A percentile compares a stretch with the other conserved stretches of the same genome.
phyloP scores from a whole-genome alignment of 2,329 filamentous ascomycete species.

The Stemphylium lycopersici region DNA sequence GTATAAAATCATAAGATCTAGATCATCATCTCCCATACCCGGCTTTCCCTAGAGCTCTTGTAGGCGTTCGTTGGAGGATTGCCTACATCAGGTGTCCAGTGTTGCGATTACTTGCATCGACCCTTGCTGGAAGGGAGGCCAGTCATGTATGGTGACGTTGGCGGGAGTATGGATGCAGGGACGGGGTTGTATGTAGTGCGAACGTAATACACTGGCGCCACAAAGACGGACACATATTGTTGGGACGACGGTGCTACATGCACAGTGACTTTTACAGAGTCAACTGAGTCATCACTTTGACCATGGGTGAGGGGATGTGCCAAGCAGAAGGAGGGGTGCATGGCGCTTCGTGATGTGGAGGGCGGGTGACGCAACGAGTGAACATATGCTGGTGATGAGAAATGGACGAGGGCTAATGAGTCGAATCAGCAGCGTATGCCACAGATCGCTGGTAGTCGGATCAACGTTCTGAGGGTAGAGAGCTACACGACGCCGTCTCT shows the following conservation, averaged over 20 bases:
- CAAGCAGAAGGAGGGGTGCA: not conserved
- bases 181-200: conserved; percentile 1
- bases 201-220: not conserved
- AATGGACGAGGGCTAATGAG: not conserved
- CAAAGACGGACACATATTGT: conserved; percentile 5
- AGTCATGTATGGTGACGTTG: conserved; percentile 13
- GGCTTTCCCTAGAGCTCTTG: not conserved
- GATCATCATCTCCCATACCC: not conserved
- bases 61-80: not conserved
- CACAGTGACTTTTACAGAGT: conserved; percentile 1
- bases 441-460: not conserved
- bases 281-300: conserved; percentile 1
- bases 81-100: not conserved
- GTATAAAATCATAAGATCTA: too few species aligned
- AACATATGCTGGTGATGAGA: not conserved
- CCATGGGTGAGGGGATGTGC: not conserved
- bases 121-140: conserved; percentile 3
- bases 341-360: conserved; percentile 3
- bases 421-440: not conserved
- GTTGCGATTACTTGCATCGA: conserved; percentile 3
- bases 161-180: conserved; percentile 4
- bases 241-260: conserved; percentile 14
- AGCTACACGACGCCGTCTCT: conserved; percentile 1
- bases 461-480: not conserved
- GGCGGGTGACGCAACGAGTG: not conserved